Conservation (phyloP, 805 yeast genomes). For the Wickerhamomyces canadensis region DNA sequence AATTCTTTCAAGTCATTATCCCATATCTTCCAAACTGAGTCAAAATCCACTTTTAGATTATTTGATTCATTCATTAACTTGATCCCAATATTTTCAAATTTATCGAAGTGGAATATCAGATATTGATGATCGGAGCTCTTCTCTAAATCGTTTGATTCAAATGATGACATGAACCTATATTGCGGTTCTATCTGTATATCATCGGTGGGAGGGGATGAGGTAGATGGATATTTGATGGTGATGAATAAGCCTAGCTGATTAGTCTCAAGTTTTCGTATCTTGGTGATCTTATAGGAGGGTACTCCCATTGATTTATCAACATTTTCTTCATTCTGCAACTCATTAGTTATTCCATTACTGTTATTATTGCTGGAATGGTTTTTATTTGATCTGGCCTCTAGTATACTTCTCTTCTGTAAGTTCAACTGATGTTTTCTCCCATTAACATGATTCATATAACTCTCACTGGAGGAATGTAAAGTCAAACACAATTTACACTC, state of each 20-base stretch:
- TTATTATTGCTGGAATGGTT: constrained; percentile 15
- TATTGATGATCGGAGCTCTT: constrained; percentile 52
- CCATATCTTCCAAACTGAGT: constrained; percentile 63
- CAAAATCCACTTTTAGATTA: constrained; percentile 37
- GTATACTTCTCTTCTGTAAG: constrained; percentile 54
- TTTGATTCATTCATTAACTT: too few species aligned
- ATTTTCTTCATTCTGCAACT: too few species aligned
- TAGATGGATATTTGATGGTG: constrained; percentile 49
- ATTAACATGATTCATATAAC: constrained; percentile 77
- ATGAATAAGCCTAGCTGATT: constrained; percentile 61
- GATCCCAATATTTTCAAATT: constrained; percentile 77
- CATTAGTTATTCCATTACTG: too few species aligned
- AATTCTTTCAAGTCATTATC: constrained; percentile 64
- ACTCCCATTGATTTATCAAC: constrained; percentile 37
- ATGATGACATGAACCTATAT: constrained; percentile 71
- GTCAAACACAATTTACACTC: constrained; percentile 87
- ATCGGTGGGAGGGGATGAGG: neutral
- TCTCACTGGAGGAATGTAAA: constrained; percentile 71
- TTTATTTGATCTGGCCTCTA: constrained; percentile 24
- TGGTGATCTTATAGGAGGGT: constrained; percentile 66
- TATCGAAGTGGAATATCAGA: constrained; percentile 80
- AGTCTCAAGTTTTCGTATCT: constrained; percentile 58
- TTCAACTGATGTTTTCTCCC: constrained; percentile 80
- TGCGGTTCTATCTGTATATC: constrained; percentile 38
- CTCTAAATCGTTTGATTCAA: constrained; percentile 57